Conservation (phyloP, 805 yeast genomes). For the Vanderwaltozyma yarrowii region DNA sequence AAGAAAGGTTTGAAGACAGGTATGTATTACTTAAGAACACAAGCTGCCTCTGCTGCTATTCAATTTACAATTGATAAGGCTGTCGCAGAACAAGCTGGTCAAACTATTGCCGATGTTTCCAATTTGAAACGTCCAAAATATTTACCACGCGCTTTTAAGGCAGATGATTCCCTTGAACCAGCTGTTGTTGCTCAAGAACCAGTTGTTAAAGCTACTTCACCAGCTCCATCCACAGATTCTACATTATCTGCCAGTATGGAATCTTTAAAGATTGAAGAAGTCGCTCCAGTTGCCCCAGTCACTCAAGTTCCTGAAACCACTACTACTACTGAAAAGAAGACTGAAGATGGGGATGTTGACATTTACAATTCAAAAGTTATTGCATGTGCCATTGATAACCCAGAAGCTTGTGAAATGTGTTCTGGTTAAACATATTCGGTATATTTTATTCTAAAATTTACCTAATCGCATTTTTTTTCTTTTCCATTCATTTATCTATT, state of each 20-base stretch:
- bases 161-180: not conserved
- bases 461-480: not conserved
- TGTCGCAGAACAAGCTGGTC: conserved; percentile 44
- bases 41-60: conserved; percentile 93
- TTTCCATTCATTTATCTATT: not conserved
- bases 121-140: conserved; percentile 33
- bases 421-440: conserved; percentile 53
- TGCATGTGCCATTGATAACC: conserved; percentile 95
- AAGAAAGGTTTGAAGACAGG: conserved; percentile 94
- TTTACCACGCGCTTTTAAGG: conserved; percentile 9
- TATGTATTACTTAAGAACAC: conserved; percentile 91
- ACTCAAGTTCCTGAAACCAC: conserved; percentile 32
- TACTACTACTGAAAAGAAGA: conserved; percentile 29
- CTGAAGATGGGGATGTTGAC: conserved; percentile 50
- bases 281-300: conserved; percentile 24
- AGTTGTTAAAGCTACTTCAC: not conserved
- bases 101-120: conserved; percentile 7
- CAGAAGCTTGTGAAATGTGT: conserved; percentile 98
- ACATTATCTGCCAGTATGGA: conserved; percentile 1
- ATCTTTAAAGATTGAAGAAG: conserved; percentile 12
- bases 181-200: not conserved
- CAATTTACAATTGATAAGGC: conserved; percentile 68
- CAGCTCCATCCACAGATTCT: conserved; percentile 4
- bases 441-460: too few species aligned
- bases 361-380: conserved; percentile 87